Base-by-base conservation (phyloP, 2,329 filamentous ascomycete genomes). In the Aspergillus uvarum region DNA sequence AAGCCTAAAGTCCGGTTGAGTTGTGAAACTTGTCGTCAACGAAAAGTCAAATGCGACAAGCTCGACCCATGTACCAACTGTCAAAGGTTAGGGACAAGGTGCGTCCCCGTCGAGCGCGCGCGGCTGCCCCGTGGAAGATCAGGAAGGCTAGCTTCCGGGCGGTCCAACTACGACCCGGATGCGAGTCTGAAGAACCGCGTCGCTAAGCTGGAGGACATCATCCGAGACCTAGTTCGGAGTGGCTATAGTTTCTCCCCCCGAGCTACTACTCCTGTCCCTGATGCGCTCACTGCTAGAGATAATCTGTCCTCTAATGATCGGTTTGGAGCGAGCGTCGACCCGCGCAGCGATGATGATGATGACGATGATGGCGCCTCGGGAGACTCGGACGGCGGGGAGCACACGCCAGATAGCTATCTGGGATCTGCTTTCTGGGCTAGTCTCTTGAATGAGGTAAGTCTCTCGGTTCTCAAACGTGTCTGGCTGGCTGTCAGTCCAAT, bases 11-110 rank as follows among this genome's bases (percentile, higher is more conserved):
- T 72, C 5, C 64, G 68, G 22, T 62, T 75, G 3, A 71, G 66
- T 56, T 75, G 73, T 32, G 70, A 73, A 56, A 62, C 65, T 26
- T 74, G 70, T 58, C 70, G 65, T 26, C 67, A 68, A 54, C 73
- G 72, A 49, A 75, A 74, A 53, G 70, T 73, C 10, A 73, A 68
- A 60, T 75, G 72, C 49, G 72, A 74, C 60, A 75, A 74, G 57
- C 63, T 68, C 11, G 65, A 65, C 50, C 72, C 72, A 1, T 74
- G 72, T 47, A 67, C 68, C 10, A 74, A 70, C 53, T 75, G 71
- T 47, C 59, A 65, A 42, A 62, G 68, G 11, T 59, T 67, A 2
- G 66, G 69, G 3, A 59, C 65, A 24, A 59, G 63, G 2, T 74
- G 72, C 47, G 63, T 72, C 19, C 68, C 72, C 5, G 70, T 74